These are phyloP conservation scores for Cnidoscolus chayamansa DNA, from an alignment of 441 rosid species.

Conservation along the genomic window DNA sequence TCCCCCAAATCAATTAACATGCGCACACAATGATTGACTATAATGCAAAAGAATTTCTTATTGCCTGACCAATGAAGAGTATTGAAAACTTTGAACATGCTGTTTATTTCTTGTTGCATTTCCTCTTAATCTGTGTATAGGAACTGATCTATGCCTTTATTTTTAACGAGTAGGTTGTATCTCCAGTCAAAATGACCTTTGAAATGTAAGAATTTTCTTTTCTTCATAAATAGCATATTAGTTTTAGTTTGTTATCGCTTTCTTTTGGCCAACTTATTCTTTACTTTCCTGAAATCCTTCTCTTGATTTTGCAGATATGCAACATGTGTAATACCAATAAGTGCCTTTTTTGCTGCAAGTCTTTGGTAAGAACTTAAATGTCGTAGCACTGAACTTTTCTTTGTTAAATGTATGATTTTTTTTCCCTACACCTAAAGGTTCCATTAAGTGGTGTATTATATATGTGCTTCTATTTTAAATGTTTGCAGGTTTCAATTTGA, in stretches of 20 bases:
- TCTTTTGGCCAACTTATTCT: background rate
- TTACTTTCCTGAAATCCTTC: constrained; percentile 13
- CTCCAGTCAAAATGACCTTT: constrained; percentile 98
- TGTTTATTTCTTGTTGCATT: background rate
- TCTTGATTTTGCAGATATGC: constrained; percentile 59
- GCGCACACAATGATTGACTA: background rate
- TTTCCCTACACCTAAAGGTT: background rate
- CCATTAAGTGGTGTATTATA: background rate
- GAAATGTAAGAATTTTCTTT: constrained; percentile 64
- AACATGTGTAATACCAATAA: constrained; percentile 94
- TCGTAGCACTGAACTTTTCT: background rate
- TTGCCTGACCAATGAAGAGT: background rate
- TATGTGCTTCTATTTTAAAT: background rate
- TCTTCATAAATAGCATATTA: background rate
- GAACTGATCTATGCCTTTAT: constrained; percentile 11
- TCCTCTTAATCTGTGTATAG: constrained; percentile 4
- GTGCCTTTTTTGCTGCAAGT: constrained; percentile 99
- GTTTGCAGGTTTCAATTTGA: background rate
- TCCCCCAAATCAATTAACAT: no score
- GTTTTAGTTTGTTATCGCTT: constrained; percentile 8
- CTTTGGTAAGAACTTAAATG: constrained; percentile 70
- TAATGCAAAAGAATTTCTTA: background rate
- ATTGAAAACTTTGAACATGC: background rate
- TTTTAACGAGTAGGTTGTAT: constrained; percentile 62
- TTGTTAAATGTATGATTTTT: background rate